Percentiles rank a stretch among this genome's conserved stretches.
Evolutionary conservation across 495 filamentous ascomycete genomes (phyloP).

Genomic region (Hamigera avellanea): DNA sequence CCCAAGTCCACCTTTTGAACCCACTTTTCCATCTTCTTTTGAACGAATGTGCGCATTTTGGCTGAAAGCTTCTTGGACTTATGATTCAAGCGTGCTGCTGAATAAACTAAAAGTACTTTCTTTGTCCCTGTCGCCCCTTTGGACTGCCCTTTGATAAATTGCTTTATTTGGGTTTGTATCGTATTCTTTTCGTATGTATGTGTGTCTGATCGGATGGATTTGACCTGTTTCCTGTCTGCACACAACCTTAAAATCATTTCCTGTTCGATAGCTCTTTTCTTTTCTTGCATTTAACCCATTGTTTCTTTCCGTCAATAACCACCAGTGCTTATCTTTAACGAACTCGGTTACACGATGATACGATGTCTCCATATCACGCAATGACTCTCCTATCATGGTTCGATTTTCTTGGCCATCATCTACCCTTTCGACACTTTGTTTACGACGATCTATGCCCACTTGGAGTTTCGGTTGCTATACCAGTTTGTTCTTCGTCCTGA

Average conservation of each 20-base stretch:
- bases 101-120: slow-evolving; percentile 33
- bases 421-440: not conserved
- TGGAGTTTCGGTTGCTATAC: too few relatives aligned
- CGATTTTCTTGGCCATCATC: slow-evolving; percentile 5
- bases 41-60: slow-evolving; percentile 21
- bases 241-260: slow-evolving; percentile 7
- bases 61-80: slow-evolving; percentile 24
- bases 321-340: slow-evolving; percentile 16
- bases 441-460: too few relatives aligned
- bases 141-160: slow-evolving; percentile 14
- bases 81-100: slow-evolving; percentile 23
- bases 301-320: slow-evolving; percentile 23
- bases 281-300: slow-evolving; percentile 12
- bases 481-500: too few relatives aligned
- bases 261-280: slow-evolving; percentile 4
- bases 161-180: slow-evolving; percentile 19
- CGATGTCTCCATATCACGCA: not conserved
- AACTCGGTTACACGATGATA: not conserved
- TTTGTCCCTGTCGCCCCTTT: slow-evolving; percentile 14
- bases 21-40: slow-evolving; percentile 21
- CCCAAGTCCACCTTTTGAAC: slow-evolving; percentile 33
- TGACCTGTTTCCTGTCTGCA: slow-evolving; percentile 2
- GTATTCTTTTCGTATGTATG: slow-evolving; percentile 16
- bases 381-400: slow-evolving; percentile 1
- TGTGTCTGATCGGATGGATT: slow-evolving; percentile 18